A percentile compares a stretch with the other conserved stretches of the same genome.
Conservation (phyloP, 2,329 filamentous ascomycete species). For the Paracoccidioides lutzii region DNA sequence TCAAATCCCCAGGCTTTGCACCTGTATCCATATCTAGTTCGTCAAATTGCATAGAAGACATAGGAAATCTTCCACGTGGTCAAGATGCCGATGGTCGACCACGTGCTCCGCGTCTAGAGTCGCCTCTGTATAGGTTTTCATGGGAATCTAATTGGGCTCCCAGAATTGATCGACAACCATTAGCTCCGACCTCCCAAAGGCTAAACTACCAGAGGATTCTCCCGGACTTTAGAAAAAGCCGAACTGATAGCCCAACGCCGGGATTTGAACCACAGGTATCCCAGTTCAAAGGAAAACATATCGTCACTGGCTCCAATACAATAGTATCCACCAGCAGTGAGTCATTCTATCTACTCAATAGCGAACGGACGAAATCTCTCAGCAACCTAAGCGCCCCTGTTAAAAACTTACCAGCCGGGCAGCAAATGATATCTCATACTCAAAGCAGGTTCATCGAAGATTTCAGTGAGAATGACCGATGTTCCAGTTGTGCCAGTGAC, state of each 20-base stretch:
- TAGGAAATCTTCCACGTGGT: background rate
- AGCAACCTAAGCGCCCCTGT: background rate
- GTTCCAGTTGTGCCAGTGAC: background rate
- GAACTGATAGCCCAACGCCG: background rate
- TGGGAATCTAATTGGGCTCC: background rate
- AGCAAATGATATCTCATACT: background rate
- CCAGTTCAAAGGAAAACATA: background rate
- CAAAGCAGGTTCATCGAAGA: slow-evolving; percentile 25
- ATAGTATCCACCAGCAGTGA: background rate
- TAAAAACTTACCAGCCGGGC: background rate
- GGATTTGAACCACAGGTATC: background rate
- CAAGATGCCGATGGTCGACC: background rate
- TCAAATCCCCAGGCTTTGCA: background rate
- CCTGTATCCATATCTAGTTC: background rate
- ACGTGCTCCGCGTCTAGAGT: background rate
- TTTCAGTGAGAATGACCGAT: slow-evolving; percentile 14
- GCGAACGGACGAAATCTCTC: background rate
- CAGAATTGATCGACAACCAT: background rate
- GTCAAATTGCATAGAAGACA: too few relatives aligned
- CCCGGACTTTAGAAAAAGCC: background rate
- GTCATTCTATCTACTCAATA: background rate
- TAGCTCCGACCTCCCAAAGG: background rate
- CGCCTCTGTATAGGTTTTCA: background rate
- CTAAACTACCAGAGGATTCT: background rate
- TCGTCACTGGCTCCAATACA: background rate